Conservation (phyloP, 1,284 basidiomycete species). For the Irpex sp. region DNA sequence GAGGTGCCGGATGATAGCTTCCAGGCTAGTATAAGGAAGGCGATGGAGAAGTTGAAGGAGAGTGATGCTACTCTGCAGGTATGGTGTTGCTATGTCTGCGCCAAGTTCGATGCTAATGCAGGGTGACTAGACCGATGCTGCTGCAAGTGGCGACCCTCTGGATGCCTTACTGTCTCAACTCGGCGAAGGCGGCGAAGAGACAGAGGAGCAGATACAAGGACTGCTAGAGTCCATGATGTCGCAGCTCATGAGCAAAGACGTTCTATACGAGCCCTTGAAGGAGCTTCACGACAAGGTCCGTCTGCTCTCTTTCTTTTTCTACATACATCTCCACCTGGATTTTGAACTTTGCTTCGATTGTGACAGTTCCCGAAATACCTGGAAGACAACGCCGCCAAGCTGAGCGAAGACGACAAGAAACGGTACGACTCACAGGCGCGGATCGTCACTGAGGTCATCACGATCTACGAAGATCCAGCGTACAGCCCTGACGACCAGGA, state of each 20-base stretch:
- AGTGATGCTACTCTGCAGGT: constrained; percentile 59
- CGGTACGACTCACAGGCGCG: constrained; percentile 70
- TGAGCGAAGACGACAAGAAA: constrained; percentile 59
- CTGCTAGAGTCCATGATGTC: constrained; percentile 92
- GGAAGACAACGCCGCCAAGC: constrained; percentile 41
- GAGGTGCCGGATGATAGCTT: constrained; percentile 45
- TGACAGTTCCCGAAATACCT: constrained; percentile 83
- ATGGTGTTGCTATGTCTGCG: constrained; percentile 12
- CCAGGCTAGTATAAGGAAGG: constrained; percentile 73
- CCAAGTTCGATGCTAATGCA: not conserved
- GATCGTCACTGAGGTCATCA: constrained; percentile 67
- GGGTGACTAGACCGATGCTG: constrained; percentile 30
- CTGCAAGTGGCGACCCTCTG: constrained; percentile 36
- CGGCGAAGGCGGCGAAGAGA: constrained; percentile 34
- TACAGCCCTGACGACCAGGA: constrained; percentile 64
- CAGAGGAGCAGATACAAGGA: constrained; percentile 68
- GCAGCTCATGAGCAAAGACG: constrained; percentile 91
- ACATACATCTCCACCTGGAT: not conserved
- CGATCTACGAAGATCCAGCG: constrained; percentile 65
- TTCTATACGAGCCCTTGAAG: constrained; percentile 89
- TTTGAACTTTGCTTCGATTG: not conserved
- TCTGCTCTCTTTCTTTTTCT: constrained; percentile 4
- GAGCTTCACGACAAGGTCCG: constrained; percentile 83
- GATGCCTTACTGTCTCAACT: constrained; percentile 49
- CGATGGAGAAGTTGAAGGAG: constrained; percentile 79